Evolutionary conservation across 306 rosid genomes (phyloP), one percentile per base, ranked within the genome.

Genomic region (Quercus mongolica): DNA sequence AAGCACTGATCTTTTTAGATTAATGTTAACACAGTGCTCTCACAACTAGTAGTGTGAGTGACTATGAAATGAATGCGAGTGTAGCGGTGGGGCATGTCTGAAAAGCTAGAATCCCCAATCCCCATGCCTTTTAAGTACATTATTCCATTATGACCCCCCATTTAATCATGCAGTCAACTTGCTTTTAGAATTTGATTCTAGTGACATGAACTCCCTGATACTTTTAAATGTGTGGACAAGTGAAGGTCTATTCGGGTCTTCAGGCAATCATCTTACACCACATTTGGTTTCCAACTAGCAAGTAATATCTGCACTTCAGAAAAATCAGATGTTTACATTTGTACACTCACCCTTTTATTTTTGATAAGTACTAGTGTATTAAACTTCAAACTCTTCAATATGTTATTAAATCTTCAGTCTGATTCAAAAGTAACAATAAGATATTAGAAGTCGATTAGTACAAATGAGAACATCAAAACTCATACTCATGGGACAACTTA

Each of bases 81-180:
- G 79, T 44, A 26, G 73, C 38, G 3, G 83, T 80, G 84, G 87
- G 86, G 61, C 78, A 74, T 88, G 62, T 80, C 69, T 85, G 74
- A 77, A 86, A 87, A 86, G 87, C 88, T 81, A 56, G 56, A 54
- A 15, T 44, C 74, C 5, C 5, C 54, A 41, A 2, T 74, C 62
- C 69, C 79, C 72, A 69, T 84, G 59, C 71, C 61, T 81, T 81
- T 83, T 84, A 74, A 19, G 35, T 68, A 52, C 80, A 83, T 55
- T 82, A 74, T 82, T 69, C 49, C 61, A 80, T 81, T 79, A 75
- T 70, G 83, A 58, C 83, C 41, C 65, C 65, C 25, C 83, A 67
- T 31, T 76, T 82, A 75, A 83, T 86, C 78, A 31, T 74, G 74
- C 38, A 72, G 68, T 8, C 83, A 87, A 86, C 89, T 86, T 86